Percentiles rank a stretch among this genome's conserved stretches.
Conservation (phyloP, 805 yeast species). For the Kazachstania taianensis region DNA sequence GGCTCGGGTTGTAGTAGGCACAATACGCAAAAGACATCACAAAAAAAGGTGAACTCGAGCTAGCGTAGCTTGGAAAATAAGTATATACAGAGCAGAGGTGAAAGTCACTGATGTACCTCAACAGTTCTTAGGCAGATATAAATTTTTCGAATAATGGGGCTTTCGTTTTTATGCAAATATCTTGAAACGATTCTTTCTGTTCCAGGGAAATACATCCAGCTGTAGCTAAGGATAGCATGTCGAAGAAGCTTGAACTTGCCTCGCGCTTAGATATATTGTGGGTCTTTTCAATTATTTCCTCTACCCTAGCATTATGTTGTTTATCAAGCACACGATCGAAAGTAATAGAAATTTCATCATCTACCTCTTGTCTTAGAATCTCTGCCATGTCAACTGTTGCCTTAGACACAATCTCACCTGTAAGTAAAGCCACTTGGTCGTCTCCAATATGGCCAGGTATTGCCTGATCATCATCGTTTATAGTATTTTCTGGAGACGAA, state of each 20-base stretch:
- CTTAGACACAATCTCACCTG: constrained; percentile 21
- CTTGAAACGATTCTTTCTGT: constrained; percentile 53
- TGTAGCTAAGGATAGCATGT: constrained; percentile 71
- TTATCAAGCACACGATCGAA: constrained; percentile 10
- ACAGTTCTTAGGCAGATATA: constrained; percentile 6
- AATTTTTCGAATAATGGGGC: constrained; percentile 30
- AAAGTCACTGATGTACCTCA: neutral
- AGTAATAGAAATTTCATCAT: constrained; percentile 8
- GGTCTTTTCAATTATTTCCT: neutral
- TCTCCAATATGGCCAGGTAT: neutral
- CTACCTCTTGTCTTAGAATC: constrained; percentile 13
- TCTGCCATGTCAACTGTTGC: constrained; percentile 24
- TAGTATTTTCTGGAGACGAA: neutral
- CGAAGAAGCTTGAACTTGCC: constrained; percentile 50
- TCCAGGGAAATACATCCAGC: constrained; percentile 54
- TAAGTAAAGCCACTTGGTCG: constrained; percentile 10
- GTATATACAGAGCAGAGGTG: no score
- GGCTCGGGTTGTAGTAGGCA: no score
- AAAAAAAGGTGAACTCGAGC: no score
- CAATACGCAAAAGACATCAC: no score
- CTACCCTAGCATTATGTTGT: constrained; percentile 4
- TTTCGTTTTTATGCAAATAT: constrained; percentile 42
- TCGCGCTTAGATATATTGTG: constrained; percentile 13
- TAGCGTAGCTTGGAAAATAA: no score
- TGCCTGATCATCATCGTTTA: neutral